Conservation (phyloP, 1,284 basidiomycete genomes). For the Agaricales sp. region DNA sequence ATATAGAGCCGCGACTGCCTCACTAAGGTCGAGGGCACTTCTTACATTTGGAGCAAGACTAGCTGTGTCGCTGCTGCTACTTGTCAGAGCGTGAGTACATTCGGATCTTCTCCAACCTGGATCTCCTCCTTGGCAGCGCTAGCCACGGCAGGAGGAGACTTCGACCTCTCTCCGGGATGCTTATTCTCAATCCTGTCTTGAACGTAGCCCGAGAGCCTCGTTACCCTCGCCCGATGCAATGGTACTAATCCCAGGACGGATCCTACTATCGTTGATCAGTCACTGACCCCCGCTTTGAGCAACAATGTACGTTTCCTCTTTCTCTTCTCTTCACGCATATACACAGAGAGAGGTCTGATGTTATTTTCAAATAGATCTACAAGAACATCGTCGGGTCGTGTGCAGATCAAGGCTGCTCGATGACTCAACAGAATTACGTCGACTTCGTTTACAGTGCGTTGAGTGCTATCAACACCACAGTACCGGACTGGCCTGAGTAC, state of each 20-base stretch:
- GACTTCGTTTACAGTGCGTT: neutral
- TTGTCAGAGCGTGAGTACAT: neutral
- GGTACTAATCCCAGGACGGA: no score
- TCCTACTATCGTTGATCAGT: neutral
- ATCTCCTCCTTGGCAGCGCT: no score
- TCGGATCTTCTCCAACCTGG: no score
- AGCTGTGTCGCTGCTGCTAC: no score
- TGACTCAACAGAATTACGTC: neutral
- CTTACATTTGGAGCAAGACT: no score
- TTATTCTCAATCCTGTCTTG: no score
- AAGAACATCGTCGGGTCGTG: neutral
- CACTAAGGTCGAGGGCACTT: neutral
- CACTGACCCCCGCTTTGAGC: neutral
- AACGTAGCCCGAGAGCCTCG: neutral
- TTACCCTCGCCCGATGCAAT: neutral
- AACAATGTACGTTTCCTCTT: no score
- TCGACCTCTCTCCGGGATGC: no score
- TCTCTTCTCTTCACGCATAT: no score
- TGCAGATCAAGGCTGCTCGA: neutral
- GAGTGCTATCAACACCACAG: neutral
- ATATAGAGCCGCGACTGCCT: neutral
- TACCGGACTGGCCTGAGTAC: neutral
- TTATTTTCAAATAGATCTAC: conserved; percentile 2
- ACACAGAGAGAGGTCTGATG: no score
- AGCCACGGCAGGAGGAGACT: no score